A percentile compares a stretch with the other conserved stretches of the same genome.
Evolutionary conservation across 768 basidiomycete species (phyloP).

Genomic region (Hericium alpestre): DNA sequence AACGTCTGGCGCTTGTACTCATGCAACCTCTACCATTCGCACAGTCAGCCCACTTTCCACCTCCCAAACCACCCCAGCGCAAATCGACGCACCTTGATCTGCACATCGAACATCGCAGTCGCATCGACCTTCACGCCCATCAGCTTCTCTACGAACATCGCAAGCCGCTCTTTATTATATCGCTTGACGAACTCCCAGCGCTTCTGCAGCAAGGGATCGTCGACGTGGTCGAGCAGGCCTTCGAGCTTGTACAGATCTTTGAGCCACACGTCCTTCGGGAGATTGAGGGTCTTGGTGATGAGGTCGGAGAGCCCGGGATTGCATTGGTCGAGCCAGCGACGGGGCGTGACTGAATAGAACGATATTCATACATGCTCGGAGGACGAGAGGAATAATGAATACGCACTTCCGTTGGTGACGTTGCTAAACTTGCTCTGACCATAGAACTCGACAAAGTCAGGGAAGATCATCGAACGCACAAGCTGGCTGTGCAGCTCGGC

Average conservation of each 20-base stretch:
- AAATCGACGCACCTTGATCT: slow-evolving; percentile 52
- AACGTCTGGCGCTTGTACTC: slow-evolving; percentile 95
- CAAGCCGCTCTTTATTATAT: slow-evolving; percentile 83
- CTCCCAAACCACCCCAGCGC: neutral
- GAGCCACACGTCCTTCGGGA: slow-evolving; percentile 72
- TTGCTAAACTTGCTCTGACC: slow-evolving; percentile 85
- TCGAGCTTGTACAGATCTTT: slow-evolving; percentile 74
- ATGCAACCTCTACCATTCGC: slow-evolving; percentile 58
- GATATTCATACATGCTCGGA: neutral
- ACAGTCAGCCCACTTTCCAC: slow-evolving; percentile 10
- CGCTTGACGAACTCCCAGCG: slow-evolving; percentile 82
- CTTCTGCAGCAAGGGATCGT: slow-evolving; percentile 64
- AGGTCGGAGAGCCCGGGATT: slow-evolving; percentile 82
- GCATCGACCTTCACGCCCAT: slow-evolving; percentile 66
- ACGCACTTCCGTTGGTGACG: slow-evolving; percentile 84
- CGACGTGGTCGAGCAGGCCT: slow-evolving; percentile 59
- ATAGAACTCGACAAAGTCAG: slow-evolving; percentile 90
- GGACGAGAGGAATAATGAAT: neutral
- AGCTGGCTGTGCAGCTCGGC: slow-evolving; percentile 93
- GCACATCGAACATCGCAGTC: slow-evolving; percentile 81
- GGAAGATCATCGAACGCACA: slow-evolving; percentile 71
- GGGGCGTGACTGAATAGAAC: slow-evolving; percentile 63
- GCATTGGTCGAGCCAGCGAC: slow-evolving; percentile 88
- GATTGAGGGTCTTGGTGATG: slow-evolving; percentile 70
- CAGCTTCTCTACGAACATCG: slow-evolving; percentile 59